Evolutionary conservation across 2,329 filamentous ascomycete genomes (phyloP).

Genomic region (Amauroascus niger): DNA sequence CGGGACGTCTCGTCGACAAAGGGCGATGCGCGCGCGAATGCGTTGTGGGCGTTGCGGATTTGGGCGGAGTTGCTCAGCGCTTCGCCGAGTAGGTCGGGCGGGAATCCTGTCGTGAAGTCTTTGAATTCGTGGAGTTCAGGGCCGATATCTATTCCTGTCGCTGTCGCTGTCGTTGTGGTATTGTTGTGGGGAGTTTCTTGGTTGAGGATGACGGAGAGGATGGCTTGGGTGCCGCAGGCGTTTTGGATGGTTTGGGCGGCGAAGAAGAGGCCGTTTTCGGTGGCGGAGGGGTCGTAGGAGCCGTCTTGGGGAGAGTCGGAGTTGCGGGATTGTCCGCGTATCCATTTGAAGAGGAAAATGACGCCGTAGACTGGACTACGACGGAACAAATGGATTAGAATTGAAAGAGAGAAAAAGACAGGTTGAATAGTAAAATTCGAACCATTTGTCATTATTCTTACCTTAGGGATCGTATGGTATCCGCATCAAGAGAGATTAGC

Average conservation of each 20-base stretch:
- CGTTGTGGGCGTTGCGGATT: slow-evolving; percentile 76
- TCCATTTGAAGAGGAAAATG: slow-evolving; percentile 95
- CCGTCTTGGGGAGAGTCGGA: slow-evolving; percentile 66
- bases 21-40: slow-evolving; percentile 76
- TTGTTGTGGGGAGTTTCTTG: slow-evolving; percentile 41
- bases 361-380: slow-evolving; percentile 74
- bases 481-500: slow-evolving; percentile 75
- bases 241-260: slow-evolving; percentile 97
- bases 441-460: slow-evolving; percentile 16
- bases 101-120: slow-evolving; percentile 78
- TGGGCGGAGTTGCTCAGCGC: slow-evolving; percentile 60
- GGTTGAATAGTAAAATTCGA: too few species aligned
- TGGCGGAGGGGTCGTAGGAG: slow-evolving; percentile 63
- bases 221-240: slow-evolving; percentile 90
- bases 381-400: too few species aligned
- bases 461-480: slow-evolving; percentile 41
- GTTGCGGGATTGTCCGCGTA: slow-evolving; percentile 52
- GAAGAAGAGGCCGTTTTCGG: slow-evolving; percentile 68
- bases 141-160: slow-evolving; percentile 57
- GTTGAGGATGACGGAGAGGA: slow-evolving; percentile 86
- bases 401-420: too few species aligned
- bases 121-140: slow-evolving; percentile 64
- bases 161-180: slow-evolving; percentile 11
- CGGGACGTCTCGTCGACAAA: slow-evolving; percentile 86
- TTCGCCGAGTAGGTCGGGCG: slow-evolving; percentile 63